These are phyloP conservation scores for Hydnum rufescens DNA, from an alignment of 768 basidiomycete genomes.

Conservation along the genomic window DNA sequence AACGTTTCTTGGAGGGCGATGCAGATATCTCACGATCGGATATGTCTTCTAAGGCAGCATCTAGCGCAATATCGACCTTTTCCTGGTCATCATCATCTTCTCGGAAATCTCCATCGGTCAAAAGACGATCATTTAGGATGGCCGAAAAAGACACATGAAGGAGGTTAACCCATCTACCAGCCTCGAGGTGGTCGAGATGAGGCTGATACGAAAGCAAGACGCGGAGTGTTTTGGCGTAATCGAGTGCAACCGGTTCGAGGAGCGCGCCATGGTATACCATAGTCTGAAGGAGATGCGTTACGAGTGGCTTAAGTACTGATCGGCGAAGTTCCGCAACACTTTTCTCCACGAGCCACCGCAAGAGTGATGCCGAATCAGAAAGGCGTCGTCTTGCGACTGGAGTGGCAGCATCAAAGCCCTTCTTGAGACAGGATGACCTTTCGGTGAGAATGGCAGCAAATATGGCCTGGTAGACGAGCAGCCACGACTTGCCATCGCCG, in stretches of 20 bases:
- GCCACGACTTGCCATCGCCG: conserved; percentile 25
- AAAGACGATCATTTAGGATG: conserved; percentile 38
- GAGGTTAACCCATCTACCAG: conserved; percentile 43
- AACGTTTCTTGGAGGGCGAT: conserved; percentile 18
- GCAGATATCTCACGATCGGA: conserved; percentile 16
- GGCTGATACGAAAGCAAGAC: conserved; percentile 42
- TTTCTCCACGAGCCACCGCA: conserved; percentile 58
- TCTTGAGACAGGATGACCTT: conserved; percentile 27
- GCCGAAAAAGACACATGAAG: conserved; percentile 60
- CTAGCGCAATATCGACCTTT: conserved; percentile 4
- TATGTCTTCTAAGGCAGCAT: conserved; percentile 14
- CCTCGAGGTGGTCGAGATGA: conserved; percentile 59
- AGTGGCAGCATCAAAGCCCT: conserved; percentile 28
- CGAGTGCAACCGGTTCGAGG: conserved; percentile 43
- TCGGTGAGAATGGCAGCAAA: conserved; percentile 49
- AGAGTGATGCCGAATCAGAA: conserved; percentile 37
- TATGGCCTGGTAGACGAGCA: conserved; percentile 49
- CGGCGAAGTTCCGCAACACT: conserved; percentile 35
- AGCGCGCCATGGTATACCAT: conserved; percentile 36
- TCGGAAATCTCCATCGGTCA: conserved; percentile 12
- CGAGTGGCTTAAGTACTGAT: conserved; percentile 33
- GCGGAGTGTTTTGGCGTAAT: conserved; percentile 65
- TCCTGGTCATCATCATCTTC: conserved; percentile 18
- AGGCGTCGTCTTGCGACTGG: no score
- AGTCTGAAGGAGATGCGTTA: conserved; percentile 43